A percentile compares a stretch with the other conserved stretches of the same genome.
Conservation (phyloP, 1,139 yeast genomes). For the Kodamaea ohmeri region DNA sequence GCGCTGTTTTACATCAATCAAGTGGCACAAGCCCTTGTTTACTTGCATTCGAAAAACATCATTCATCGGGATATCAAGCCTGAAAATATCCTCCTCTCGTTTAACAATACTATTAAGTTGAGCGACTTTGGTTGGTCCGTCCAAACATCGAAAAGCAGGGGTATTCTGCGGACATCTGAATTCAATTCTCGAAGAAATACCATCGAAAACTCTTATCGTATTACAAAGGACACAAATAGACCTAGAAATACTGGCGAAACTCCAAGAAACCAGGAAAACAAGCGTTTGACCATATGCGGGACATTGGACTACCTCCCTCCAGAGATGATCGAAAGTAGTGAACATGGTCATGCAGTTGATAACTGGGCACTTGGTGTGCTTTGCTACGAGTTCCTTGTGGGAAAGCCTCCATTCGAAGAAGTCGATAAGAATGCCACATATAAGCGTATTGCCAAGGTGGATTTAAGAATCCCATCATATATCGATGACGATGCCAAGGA, state of each 20-base stretch:
- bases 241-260: too few species aligned
- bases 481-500: slow-evolving; percentile 76
- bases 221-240: too few species aligned
- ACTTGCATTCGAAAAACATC: slow-evolving; percentile 73
- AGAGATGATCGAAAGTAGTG: slow-evolving; percentile 84
- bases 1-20: slow-evolving; percentile 83
- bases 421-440: slow-evolving; percentile 71
- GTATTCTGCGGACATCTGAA: slow-evolving; percentile 1
- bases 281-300: slow-evolving; percentile 87
- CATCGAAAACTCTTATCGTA: too few species aligned
- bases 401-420: slow-evolving; percentile 91
- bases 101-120: slow-evolving; percentile 69
- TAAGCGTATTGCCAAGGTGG: slow-evolving; percentile 73
- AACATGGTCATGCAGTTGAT: slow-evolving; percentile 79
- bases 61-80: slow-evolving; percentile 94
- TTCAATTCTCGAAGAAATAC: too few species aligned
- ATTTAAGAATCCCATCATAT: slow-evolving; percentile 66
- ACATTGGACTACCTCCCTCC: slow-evolving; percentile 94
- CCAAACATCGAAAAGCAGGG: slow-evolving; percentile 11
- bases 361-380: slow-evolving; percentile 92
- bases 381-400: slow-evolving; percentile 82
- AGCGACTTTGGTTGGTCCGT: slow-evolving; percentile 99
- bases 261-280: slow-evolving; percentile 16
- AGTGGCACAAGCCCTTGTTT: slow-evolving; percentile 73
- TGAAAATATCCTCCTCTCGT: slow-evolving; percentile 77